These are phyloP conservation scores for Salix suchowensis DNA, from an alignment of 345 rosid species.

Conservation along the genomic window DNA sequence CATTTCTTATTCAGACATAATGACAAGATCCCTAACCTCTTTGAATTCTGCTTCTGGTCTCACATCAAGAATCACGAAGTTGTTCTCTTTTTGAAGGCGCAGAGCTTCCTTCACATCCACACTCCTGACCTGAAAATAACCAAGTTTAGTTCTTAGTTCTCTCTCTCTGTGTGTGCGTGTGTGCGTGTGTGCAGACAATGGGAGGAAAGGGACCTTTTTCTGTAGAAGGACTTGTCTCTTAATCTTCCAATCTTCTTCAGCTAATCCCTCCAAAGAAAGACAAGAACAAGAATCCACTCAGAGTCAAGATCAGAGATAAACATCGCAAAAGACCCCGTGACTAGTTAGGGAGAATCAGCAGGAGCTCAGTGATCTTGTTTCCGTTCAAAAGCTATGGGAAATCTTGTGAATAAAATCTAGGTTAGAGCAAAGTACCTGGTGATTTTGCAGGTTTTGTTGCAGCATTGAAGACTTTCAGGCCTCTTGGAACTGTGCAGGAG, in stretches of 20 bases:
- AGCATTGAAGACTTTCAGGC: conserved; percentile 45
- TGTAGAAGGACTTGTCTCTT: conserved; percentile 74
- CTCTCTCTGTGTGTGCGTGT: not conserved
- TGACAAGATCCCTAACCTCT: conserved; percentile 46
- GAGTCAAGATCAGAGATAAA: conserved; percentile 6
- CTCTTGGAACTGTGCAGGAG: conserved; percentile 12
- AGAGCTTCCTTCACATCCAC: conserved; percentile 95
- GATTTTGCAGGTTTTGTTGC: conserved; percentile 82
- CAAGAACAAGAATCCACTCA: conserved; percentile 10
- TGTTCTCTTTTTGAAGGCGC: conserved; percentile 91
- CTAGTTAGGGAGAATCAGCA: not conserved
- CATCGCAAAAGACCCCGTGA: not conserved
- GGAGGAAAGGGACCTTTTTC: conserved; percentile 54
- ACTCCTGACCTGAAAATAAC: conserved; percentile 61
- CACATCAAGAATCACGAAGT: conserved; percentile 93
- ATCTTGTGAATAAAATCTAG: not conserved
- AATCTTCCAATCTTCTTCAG: conserved; percentile 91
- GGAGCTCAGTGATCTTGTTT: too few relatives aligned
- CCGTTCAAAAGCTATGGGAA: too few relatives aligned
- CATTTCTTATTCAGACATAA: not conserved
- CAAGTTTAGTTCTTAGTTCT: not conserved
- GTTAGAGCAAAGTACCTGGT: conserved; percentile 47
- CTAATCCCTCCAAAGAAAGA: conserved; percentile 49
- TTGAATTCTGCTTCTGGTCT: conserved; percentile 92
- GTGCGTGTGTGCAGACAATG: not conserved